Evolutionary conservation across 257 asterid species (phyloP).

Genomic region (Coffea canephora): DNA sequence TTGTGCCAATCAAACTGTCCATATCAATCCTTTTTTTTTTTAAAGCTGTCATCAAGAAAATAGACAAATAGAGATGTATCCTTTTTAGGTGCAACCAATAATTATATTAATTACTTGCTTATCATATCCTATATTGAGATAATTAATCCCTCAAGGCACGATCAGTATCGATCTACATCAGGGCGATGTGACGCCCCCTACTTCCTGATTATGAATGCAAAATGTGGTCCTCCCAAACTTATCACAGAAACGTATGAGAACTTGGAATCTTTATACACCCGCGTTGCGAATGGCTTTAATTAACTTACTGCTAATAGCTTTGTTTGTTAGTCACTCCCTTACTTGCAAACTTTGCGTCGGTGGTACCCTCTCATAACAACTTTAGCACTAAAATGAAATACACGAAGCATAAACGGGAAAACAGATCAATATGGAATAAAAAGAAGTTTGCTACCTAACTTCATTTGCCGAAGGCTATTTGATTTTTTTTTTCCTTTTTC

Average conservation of each 20-base stretch:
- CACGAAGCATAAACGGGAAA: background rate
- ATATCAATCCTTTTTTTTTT: too few relatives aligned
- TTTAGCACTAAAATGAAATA: background rate
- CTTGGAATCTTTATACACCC: background rate
- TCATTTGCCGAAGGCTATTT: background rate
- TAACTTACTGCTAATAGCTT: background rate
- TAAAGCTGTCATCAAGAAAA: background rate
- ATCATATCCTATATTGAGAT: background rate
- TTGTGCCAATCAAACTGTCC: too few relatives aligned
- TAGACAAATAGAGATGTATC: background rate
- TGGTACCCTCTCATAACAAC: background rate
- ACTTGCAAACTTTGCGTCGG: background rate
- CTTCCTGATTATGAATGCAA: background rate
- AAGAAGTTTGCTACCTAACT: background rate
- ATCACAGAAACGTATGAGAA: background rate
- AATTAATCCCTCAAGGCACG: background rate
- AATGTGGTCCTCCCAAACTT: constrained; percentile 9
- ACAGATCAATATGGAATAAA: background rate
- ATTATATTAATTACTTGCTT: constrained; percentile 13
- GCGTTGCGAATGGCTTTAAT: background rate
- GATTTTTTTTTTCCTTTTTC: background rate
- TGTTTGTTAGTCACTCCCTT: background rate
- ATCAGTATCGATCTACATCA: background rate
- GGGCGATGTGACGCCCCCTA: background rate
- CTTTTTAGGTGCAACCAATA: background rate